These are phyloP conservation scores for Verticillium albo-atrum DNA, from an alignment of 2,329 filamentous ascomycete genomes.

Conservation along the genomic window DNA sequence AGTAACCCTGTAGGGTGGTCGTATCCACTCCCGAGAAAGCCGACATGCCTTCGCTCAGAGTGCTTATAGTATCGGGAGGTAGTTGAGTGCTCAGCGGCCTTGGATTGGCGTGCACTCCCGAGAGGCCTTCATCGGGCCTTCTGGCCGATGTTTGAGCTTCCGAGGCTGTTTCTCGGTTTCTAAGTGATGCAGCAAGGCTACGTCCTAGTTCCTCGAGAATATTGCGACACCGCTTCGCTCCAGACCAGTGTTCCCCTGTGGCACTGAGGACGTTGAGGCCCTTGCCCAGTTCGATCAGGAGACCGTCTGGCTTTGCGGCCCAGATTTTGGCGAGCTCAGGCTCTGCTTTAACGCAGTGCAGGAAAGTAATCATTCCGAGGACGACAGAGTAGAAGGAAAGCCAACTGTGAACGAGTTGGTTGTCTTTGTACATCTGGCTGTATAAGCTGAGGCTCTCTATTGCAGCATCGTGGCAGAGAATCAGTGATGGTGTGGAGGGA, in stretches of 20 bases:
- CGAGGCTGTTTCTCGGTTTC: background rate
- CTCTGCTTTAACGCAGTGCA: constrained; percentile 45
- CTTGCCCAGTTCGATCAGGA: constrained; percentile 36
- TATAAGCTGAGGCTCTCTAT: constrained; percentile 33
- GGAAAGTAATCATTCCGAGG: constrained; percentile 41
- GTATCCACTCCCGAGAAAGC: background rate
- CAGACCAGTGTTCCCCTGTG: constrained; percentile 46
- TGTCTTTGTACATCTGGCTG: constrained; percentile 36
- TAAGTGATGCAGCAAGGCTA: constrained; percentile 23
- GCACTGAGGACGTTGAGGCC: constrained; percentile 44
- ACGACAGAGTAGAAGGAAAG: constrained; percentile 44
- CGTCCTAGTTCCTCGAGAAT: constrained; percentile 34
- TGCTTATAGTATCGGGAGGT: background rate
- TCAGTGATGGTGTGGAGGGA: constrained; percentile 33
- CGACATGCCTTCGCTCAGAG: background rate
- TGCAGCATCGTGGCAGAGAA: constrained; percentile 38
- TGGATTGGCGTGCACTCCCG: background rate
- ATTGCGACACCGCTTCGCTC: constrained; percentile 41
- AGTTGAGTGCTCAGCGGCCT: background rate
- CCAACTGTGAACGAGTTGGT: constrained; percentile 42
- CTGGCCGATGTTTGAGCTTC: background rate
- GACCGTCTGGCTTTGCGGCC: constrained; percentile 7
- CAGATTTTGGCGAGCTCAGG: constrained; percentile 32
- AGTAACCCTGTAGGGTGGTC: background rate
- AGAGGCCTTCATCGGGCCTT: background rate